Conservation (phyloP, 2,329 filamentous ascomycete species). For the Pseudogymnoascus sp. region DNA sequence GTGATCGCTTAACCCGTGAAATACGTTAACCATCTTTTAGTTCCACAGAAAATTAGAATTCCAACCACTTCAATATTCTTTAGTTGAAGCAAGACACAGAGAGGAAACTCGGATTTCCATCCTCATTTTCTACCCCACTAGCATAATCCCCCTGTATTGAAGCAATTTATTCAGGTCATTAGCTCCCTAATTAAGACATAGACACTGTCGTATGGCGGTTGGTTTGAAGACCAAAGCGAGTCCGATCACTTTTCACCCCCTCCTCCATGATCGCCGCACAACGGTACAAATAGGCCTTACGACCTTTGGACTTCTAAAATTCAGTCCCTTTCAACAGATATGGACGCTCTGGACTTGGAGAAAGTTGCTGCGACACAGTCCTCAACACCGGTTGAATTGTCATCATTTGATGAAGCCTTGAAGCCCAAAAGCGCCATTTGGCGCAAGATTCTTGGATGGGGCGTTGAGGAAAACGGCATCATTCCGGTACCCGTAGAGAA, state of each 20-base stretch:
- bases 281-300: not conserved
- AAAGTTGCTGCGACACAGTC: not conserved
- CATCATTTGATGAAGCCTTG: not conserved
- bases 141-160: not conserved
- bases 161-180: not conserved
- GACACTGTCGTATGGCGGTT: not conserved
- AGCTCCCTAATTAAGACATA: not conserved
- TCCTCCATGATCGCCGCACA: not conserved
- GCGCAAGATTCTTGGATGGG: conserved; percentile 19
- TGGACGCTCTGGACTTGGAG: not conserved
- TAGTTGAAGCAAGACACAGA: not conserved
- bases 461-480: conserved; percentile 47
- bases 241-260: not conserved
- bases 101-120: not conserved
- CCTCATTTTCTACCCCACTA: not conserved
- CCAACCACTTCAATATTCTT: not conserved
- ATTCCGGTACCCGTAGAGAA: conserved; percentile 47
- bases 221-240: not conserved
- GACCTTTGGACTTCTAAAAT: not conserved
- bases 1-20: too few relatives aligned
- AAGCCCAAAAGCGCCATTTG: conserved; percentile 5
- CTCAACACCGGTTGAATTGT: not conserved
- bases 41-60: not conserved
- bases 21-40: not conserved
- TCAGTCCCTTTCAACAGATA: not conserved